Evolutionary conservation across 495 filamentous ascomycete genomes (phyloP).

Genomic region (Polyplosphaeria fusca): DNA sequence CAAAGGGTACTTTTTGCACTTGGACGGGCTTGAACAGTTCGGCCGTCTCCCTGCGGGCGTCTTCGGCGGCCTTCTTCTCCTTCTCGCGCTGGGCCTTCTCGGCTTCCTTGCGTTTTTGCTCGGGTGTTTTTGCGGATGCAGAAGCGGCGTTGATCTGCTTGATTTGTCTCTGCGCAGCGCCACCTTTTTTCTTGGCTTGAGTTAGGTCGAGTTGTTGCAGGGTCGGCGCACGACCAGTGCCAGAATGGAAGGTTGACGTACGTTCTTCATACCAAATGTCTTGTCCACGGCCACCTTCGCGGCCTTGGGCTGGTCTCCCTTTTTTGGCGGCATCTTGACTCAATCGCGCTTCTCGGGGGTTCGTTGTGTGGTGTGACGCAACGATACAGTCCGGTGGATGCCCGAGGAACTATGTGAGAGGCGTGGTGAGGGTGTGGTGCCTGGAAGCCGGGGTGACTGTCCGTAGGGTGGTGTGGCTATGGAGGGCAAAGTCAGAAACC

Average conservation of each 20-base stretch:
- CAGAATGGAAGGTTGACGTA: constrained; percentile 49
- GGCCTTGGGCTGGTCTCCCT: constrained; percentile 68
- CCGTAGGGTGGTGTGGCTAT: constrained; percentile 10
- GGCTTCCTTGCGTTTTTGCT: constrained; percentile 84
- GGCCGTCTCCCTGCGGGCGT: constrained; percentile 69
- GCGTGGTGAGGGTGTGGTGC: constrained; percentile 13
- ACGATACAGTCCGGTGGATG: too few relatives aligned
- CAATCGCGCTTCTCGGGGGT: too few relatives aligned
- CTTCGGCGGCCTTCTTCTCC: constrained; percentile 84
- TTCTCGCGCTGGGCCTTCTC: constrained; percentile 80
- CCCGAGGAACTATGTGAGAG: too few relatives aligned
- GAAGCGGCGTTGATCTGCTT: constrained; percentile 71
- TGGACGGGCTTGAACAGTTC: constrained; percentile 94
- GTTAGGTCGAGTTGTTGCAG: constrained; percentile 11
- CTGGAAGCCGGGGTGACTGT: constrained; percentile 1
- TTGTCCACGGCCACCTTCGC: constrained; percentile 80
- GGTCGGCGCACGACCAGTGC: constrained; percentile 4
- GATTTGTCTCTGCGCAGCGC: constrained; percentile 82
- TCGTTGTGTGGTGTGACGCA: too few relatives aligned
- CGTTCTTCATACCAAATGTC: constrained; percentile 99
- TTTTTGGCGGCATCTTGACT: constrained; percentile 84
- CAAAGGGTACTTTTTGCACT: constrained; percentile 93
- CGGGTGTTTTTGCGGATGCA: constrained; percentile 67
- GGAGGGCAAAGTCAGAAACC: constrained; percentile 17
- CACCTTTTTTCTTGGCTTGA: constrained; percentile 76